A percentile compares a stretch with the other conserved stretches of the same genome.
Evolutionary conservation across 1,284 basidiomycete genomes (phyloP).

Genomic region (Heterobasidion irregulare): DNA sequence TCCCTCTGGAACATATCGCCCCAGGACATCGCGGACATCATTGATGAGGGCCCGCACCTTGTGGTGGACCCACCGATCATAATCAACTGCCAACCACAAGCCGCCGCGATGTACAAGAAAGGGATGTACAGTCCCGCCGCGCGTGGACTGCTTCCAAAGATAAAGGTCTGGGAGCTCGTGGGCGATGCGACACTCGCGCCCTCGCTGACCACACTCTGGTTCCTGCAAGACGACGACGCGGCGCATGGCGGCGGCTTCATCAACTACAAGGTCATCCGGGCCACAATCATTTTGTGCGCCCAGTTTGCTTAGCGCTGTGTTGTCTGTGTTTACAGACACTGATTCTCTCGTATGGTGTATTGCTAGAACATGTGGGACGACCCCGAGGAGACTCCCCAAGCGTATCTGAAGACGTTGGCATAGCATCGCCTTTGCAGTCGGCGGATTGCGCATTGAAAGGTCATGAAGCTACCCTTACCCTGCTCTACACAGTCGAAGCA

Average conservation of each 20-base stretch:
- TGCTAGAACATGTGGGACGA: no score
- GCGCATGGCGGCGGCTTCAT: constrained; percentile 15
- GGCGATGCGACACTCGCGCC: constrained; percentile 13
- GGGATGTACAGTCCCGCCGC: constrained; percentile 15
- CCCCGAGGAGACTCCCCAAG: no score
- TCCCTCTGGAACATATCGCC: not conserved
- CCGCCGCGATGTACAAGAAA: constrained; percentile 9
- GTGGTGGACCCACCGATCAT: constrained; percentile 13
- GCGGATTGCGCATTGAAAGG: no score
- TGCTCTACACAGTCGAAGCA: no score
- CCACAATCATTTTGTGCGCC: constrained; percentile 22
- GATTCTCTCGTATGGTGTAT: no score
- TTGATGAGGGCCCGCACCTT: not conserved
- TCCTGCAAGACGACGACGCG: constrained; percentile 16
- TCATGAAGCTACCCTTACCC: no score
- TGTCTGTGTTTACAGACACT: no score
- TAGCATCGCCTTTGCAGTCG: no score
- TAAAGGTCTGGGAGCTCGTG: constrained; percentile 13
- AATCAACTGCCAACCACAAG: constrained; percentile 4
- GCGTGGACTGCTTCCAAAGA: constrained; percentile 9
- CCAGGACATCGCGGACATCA: not conserved
- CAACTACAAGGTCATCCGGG: constrained; percentile 15
- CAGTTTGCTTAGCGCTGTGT: no score
- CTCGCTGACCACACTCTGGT: constrained; percentile 16
- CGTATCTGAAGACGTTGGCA: no score